Conservation (phyloP, 2,329 filamentous ascomycete genomes). For the Leptographium galeiforme region DNA sequence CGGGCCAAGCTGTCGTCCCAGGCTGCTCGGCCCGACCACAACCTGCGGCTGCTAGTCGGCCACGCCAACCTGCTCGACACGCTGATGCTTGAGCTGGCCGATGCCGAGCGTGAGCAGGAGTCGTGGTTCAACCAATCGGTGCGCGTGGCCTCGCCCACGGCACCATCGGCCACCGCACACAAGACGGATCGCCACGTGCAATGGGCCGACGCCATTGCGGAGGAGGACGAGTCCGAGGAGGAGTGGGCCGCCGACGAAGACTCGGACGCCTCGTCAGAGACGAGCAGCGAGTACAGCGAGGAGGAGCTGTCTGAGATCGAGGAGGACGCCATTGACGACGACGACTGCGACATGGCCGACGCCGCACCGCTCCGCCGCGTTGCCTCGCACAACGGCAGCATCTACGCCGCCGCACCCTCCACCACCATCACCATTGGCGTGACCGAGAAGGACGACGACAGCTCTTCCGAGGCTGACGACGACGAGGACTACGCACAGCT, state of each 20-base stretch:
- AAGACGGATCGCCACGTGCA: constrained; percentile 61
- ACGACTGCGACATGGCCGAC: constrained; percentile 44
- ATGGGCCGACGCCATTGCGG: constrained; percentile 70
- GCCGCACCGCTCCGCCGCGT: constrained; percentile 32
- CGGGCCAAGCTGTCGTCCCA: constrained; percentile 90
- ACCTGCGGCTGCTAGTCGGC: constrained; percentile 87
- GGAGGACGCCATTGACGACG: constrained; percentile 28
- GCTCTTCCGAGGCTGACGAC: constrained; percentile 36
- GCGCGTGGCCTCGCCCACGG: constrained; percentile 41
- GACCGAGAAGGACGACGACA: constrained; percentile 4
- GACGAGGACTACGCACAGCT: constrained; percentile 54
- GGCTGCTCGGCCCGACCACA: constrained; percentile 80
- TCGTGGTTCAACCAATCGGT: constrained; percentile 96
- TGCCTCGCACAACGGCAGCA: constrained; percentile 23
- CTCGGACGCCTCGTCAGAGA: constrained; percentile 38
- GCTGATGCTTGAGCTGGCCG: constrained; percentile 78
- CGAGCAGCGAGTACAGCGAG: constrained; percentile 37
- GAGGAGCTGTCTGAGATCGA: constrained; percentile 29
- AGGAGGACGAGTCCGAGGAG: constrained; percentile 49
- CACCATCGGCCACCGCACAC: constrained; percentile 15
- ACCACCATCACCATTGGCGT: constrained; percentile 19
- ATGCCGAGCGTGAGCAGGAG: constrained; percentile 91
- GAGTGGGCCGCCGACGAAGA: constrained; percentile 50
- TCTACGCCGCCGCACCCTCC: constrained; percentile 16
- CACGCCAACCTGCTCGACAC: constrained; percentile 97